Percentiles rank a stretch among this genome's conserved stretches.
These are phyloP conservation scores for Fagus sylvatica DNA, from an alignment of 306 rosid species.

Conservation along the genomic window DNA sequence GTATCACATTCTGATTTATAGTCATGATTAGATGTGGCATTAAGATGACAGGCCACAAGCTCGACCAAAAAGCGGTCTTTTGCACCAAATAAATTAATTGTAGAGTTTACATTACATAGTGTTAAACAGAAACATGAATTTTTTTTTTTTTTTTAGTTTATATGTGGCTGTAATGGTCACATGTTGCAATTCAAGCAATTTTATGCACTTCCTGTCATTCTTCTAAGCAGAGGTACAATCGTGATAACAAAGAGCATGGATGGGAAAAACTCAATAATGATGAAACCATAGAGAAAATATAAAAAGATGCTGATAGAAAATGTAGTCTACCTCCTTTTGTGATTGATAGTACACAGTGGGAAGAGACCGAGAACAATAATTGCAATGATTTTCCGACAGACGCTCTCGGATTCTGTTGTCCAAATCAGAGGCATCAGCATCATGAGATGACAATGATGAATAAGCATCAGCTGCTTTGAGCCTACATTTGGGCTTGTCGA, in stretches of 20 bases:
- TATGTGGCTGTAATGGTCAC: background rate
- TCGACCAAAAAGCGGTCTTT: too few relatives aligned
- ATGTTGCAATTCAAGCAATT: slow-evolving; percentile 13
- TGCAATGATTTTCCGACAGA: slow-evolving; percentile 88
- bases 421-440: slow-evolving; percentile 58
- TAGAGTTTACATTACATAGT: background rate
- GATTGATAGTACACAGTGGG: slow-evolving; percentile 81
- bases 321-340: slow-evolving; percentile 77
- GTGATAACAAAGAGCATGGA: slow-evolving; percentile 21
- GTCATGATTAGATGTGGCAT: background rate
- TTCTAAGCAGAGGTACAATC: slow-evolving; percentile 17
- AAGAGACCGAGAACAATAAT: slow-evolving; percentile 76
- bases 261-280: slow-evolving; percentile 7
- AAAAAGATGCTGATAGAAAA: background rate
- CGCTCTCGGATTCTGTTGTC: slow-evolving; percentile 84
- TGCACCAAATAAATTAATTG: background rate
- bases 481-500: slow-evolving; percentile 88
- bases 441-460: slow-evolving; percentile 41
- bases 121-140: background rate
- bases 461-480: slow-evolving; percentile 72
- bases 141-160: background rate
- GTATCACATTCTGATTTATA: background rate
- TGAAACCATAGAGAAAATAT: slow-evolving; percentile 2
- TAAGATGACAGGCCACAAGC: too few relatives aligned
- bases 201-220: slow-evolving; percentile 21